Percentiles rank a stretch among this genome's conserved stretches.
phyloP scores from a whole-genome alignment of 192 early-diverging fungal species.

The Coemansia nantahalensis region DNA sequence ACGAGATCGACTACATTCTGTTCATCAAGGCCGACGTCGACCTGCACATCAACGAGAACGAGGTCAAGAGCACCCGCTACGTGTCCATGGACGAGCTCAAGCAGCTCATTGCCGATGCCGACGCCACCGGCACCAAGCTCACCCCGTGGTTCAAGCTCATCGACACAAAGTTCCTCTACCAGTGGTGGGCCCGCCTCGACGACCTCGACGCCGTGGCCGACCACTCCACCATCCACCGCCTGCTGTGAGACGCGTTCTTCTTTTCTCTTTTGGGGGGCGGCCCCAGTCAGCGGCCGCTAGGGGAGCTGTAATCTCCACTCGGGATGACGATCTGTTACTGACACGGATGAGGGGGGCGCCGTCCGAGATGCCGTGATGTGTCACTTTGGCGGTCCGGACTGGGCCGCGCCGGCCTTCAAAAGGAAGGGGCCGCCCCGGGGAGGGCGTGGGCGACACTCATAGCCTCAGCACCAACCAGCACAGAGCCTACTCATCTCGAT shows the following conservation, averaged over 20 bases:
- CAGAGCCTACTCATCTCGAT: neutral
- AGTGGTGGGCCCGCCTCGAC: conserved; percentile 94
- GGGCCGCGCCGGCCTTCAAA: too few species aligned
- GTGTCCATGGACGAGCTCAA: conserved; percentile 82
- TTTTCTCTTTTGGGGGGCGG: too few species aligned
- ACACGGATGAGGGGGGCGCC: too few species aligned
- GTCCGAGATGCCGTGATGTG: too few species aligned
- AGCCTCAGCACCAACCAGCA: too few species aligned
- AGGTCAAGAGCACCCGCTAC: conserved; percentile 80
- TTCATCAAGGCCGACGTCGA: conserved; percentile 79
- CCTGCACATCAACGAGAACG: conserved; percentile 80
- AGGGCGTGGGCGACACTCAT: too few species aligned
- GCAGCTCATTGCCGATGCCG: conserved; percentile 63
- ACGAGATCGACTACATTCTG: conserved; percentile 97
- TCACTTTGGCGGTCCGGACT: too few species aligned
- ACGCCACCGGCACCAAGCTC: conserved; percentile 58
- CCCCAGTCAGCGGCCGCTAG: too few species aligned
- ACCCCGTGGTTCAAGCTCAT: conserved; percentile 98
- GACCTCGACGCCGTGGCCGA: conserved; percentile 60
- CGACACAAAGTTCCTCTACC: conserved; percentile 87
- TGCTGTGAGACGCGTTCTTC: too few species aligned
- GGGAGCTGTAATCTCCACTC: too few species aligned
- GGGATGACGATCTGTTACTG: too few species aligned
- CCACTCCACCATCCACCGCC: conserved; percentile 66
- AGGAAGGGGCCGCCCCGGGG: too few species aligned